phyloP scores from a whole-genome alignment of 2,329 filamentous ascomycete species.

The Scedosporium aurantiacum region DNA sequence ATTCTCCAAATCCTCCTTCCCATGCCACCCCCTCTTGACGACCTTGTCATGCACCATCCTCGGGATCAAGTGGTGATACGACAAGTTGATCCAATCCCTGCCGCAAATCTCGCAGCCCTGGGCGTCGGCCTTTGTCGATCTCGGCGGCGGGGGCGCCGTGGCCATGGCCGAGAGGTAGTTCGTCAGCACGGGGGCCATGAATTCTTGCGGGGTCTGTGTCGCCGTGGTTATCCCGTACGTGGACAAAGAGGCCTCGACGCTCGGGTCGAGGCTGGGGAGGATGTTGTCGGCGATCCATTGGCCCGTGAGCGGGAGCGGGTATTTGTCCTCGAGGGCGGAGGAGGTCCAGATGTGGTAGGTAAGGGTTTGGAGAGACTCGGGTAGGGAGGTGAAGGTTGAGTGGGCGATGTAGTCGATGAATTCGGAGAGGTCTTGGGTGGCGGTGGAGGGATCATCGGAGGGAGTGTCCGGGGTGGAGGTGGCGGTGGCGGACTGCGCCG shows the following conservation, averaged over 20 bases:
- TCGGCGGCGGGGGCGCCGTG: constrained; percentile 41
- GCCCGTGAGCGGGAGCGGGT: constrained; percentile 25
- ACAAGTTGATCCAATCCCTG: constrained; percentile 39
- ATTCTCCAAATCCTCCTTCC: constrained; percentile 28
- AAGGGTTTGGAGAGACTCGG: constrained; percentile 47
- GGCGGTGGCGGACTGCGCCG: constrained; percentile 3
- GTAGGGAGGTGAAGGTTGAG: constrained; percentile 57
- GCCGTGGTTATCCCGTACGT: background rate
- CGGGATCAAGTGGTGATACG: constrained; percentile 44
- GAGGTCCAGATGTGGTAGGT: constrained; percentile 42
- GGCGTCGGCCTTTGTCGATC: constrained; percentile 33
- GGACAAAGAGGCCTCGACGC: constrained; percentile 17
- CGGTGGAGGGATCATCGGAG: constrained; percentile 9
- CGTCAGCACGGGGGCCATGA: constrained; percentile 53
- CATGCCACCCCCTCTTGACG: constrained; percentile 41
- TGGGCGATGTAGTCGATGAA: constrained; percentile 71
- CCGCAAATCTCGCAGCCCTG: constrained; percentile 41
- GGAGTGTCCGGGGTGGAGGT: constrained; percentile 11
- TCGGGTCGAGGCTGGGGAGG: constrained; percentile 37
- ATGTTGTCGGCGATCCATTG: background rate
- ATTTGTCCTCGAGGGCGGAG: background rate
- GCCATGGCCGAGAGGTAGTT: constrained; percentile 37
- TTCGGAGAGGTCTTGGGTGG: constrained; percentile 61
- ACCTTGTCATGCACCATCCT: constrained; percentile 35
- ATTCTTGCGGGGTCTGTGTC: constrained; percentile 32